These are phyloP conservation scores for Suillus tomentosus DNA, from an alignment of 768 basidiomycete genomes.

Conservation along the genomic window DNA sequence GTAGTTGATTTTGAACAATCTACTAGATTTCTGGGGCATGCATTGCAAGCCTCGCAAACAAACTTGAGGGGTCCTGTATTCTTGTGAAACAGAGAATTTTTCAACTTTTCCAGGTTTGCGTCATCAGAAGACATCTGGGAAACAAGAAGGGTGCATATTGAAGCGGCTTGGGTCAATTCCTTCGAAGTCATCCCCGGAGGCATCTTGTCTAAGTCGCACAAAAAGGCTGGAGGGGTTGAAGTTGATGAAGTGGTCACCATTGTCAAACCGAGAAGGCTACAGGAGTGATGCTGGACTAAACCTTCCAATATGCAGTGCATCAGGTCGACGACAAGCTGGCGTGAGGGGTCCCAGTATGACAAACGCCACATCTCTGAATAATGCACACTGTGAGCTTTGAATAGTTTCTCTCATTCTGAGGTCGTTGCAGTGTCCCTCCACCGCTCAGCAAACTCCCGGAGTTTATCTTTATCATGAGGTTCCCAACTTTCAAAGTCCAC, in stretches of 20 bases:
- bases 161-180: not conserved
- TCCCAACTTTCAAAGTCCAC: no score
- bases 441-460: no score
- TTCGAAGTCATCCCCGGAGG: not conserved
- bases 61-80: not conserved
- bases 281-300: no score
- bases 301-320: no score
- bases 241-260: not conserved
- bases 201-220: not conserved
- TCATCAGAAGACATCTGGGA: not conserved
- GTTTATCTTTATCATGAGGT: no score
- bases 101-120: not conserved
- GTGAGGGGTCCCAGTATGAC: no score
- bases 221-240: not conserved
- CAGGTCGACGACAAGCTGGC: no score
- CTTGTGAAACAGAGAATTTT: not conserved
- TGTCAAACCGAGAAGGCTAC: no score
- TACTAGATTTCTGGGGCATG: not conserved
- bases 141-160: not conserved
- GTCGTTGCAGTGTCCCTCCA: no score
- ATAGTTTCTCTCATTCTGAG: no score
- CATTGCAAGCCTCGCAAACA: not conserved
- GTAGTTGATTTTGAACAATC: not conserved
- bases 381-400: no score
- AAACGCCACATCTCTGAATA: no score